These are phyloP conservation scores for Suillus spraguei DNA, from an alignment of 768 basidiomycete species.

Conservation along the genomic window DNA sequence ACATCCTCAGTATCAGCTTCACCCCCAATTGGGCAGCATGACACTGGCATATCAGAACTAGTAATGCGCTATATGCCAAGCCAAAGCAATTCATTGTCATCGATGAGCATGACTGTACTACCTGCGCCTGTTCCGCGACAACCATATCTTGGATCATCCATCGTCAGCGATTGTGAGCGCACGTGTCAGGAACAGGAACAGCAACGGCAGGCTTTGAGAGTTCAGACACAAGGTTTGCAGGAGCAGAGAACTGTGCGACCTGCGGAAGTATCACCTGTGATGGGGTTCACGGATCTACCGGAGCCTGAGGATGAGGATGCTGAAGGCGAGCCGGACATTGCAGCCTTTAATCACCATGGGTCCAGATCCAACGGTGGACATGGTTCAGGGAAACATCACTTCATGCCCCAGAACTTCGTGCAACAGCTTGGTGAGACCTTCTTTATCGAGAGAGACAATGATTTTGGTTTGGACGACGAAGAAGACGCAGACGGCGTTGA, in stretches of 20 bases:
- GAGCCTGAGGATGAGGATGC: slow-evolving; percentile 38
- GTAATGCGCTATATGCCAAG: slow-evolving; percentile 26
- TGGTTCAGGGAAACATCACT: slow-evolving; percentile 27
- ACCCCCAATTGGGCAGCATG: slow-evolving; percentile 1
- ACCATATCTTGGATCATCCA: slow-evolving; percentile 32
- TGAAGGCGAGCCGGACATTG: slow-evolving; percentile 35
- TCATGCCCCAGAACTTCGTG: slow-evolving; percentile 19
- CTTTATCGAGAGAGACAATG: slow-evolving; percentile 21
- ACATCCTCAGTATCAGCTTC: neutral
- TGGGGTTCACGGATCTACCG: slow-evolving; percentile 31
- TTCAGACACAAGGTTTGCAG: slow-evolving; percentile 34
- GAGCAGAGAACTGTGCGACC: slow-evolving; percentile 36
- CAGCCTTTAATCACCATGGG: slow-evolving; percentile 30
- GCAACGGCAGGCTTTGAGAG: slow-evolving; percentile 30
- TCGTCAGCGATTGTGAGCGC: slow-evolving; percentile 36
- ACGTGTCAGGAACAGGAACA: slow-evolving; percentile 43
- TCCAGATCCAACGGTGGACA: slow-evolving; percentile 23
- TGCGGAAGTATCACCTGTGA: slow-evolving; percentile 35
- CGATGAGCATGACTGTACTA: slow-evolving; percentile 25
- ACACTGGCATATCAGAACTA: slow-evolving; percentile 16
- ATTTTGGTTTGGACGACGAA: slow-evolving; percentile 19
- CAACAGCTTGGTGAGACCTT: slow-evolving; percentile 22
- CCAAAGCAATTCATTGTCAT: slow-evolving; percentile 21
- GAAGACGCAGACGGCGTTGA: slow-evolving; percentile 32
- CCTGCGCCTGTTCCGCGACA: slow-evolving; percentile 37